These are phyloP conservation scores for Climacium dendroides DNA, from an alignment of 225 moss, liverwort and hornwort species.

Conservation along the genomic window DNA sequence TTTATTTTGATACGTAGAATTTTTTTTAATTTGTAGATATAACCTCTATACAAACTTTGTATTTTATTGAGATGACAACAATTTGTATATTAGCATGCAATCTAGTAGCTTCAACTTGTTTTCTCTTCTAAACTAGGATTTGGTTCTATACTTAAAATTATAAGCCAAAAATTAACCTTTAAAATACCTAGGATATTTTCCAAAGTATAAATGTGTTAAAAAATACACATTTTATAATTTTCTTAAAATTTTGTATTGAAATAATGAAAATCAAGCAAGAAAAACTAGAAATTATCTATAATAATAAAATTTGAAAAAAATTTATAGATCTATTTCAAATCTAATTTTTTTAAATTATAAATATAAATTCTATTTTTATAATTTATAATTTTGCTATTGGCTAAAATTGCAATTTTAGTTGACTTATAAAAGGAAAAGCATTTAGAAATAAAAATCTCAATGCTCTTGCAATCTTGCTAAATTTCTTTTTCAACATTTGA, in stretches of 20 bases:
- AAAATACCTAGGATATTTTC: neutral
- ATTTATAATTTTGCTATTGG: accelerated
- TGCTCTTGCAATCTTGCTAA: neutral
- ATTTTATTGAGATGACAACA: neutral
- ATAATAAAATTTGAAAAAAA: neutral
- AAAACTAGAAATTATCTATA: too few relatives aligned
- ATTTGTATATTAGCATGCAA: neutral
- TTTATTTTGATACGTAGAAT: neutral
- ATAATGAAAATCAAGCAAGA: neutral
- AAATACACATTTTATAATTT: neutral
- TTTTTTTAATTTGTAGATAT: too few relatives aligned
- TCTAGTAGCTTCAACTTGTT: neutral
- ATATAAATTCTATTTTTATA: too few relatives aligned
- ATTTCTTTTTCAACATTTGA: neutral
- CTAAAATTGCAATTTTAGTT: too few relatives aligned
- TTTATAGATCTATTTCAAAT: neutral
- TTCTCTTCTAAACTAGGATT: neutral
- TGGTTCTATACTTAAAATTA: neutral
- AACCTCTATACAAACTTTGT: neutral
- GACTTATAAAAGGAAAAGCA: neutral
- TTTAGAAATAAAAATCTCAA: too few relatives aligned
- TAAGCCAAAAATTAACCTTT: neutral
- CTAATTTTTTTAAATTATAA: too few relatives aligned
- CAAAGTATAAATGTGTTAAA: neutral
- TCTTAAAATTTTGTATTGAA: neutral